phyloP scores from a whole-genome alignment of 768 basidiomycete genomes.

The Suillus plorans region DNA sequence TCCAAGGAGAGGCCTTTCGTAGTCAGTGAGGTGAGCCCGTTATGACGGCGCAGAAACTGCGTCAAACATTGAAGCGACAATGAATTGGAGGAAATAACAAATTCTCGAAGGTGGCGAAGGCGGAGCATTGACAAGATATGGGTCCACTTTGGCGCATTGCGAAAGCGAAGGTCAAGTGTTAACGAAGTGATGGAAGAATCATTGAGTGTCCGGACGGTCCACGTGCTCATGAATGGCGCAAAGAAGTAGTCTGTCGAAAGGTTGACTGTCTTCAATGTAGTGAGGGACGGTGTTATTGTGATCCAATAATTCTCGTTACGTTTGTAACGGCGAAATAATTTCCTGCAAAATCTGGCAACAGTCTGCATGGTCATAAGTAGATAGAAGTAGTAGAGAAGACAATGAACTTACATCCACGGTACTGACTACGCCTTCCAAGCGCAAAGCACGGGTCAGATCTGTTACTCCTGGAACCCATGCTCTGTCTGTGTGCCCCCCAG shows the following conservation, averaged over 20 bases:
- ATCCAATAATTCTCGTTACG: constrained; percentile 2
- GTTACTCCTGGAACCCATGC: constrained; percentile 1
- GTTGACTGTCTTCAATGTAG: background rate
- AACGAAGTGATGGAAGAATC: constrained; percentile 3
- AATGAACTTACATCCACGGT: background rate
- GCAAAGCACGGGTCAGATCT: constrained; percentile 1
- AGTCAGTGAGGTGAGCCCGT: constrained; percentile 1
- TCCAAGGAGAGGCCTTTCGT: background rate
- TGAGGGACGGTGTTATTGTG: background rate
- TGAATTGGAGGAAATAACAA: constrained; percentile 2
- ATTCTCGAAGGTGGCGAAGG: constrained; percentile 4
- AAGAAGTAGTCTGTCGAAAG: constrained; percentile 4
- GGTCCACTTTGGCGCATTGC: background rate
- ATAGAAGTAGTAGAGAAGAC: background rate
- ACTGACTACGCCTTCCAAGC: constrained; percentile 1
- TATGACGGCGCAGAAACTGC: constrained; percentile 1
- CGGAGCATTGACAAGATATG: constrained; percentile 2
- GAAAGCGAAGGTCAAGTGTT: constrained; percentile 1
- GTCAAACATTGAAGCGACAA: constrained; percentile 1
- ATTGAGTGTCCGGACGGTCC: constrained; percentile 2
- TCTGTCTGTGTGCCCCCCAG: constrained; percentile 4
- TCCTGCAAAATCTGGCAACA: constrained; percentile 1
- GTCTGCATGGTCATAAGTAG: background rate
- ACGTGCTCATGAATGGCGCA: constrained; percentile 2
- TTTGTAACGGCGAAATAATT: background rate